These are phyloP conservation scores for Neofusicoccum cordaticola DNA, from an alignment of 2,329 filamentous ascomycete genomes.

Conservation along the genomic window DNA sequence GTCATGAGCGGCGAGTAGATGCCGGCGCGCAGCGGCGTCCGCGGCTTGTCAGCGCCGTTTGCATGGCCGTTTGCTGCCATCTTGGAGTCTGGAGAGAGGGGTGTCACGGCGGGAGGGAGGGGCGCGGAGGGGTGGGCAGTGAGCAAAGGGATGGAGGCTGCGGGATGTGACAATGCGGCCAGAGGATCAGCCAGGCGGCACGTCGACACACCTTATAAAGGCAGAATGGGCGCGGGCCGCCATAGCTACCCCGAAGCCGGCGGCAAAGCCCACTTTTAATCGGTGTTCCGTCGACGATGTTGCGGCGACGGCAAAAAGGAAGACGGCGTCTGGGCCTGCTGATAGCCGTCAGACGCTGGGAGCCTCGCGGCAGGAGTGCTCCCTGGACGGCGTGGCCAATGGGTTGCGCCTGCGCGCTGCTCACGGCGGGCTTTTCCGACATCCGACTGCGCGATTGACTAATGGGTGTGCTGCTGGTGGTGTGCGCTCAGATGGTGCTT, in stretches of 20 bases:
- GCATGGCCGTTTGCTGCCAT: slow-evolving; percentile 29
- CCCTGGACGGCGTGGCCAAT: not conserved
- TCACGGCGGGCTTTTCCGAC: not conserved
- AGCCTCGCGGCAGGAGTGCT: not conserved
- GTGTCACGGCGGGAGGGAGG: slow-evolving; percentile 17
- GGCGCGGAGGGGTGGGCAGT: not conserved
- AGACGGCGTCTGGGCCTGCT: slow-evolving; percentile 5
- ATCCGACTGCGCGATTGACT: not conserved
- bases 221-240: slow-evolving; percentile 18
- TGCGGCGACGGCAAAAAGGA: slow-evolving; percentile 4
- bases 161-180: not conserved
- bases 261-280: slow-evolving; percentile 28
- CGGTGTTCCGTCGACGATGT: slow-evolving; percentile 8
- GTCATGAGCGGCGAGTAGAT: slow-evolving; percentile 90
- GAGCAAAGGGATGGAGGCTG: not conserved
- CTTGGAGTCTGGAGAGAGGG: slow-evolving; percentile 20
- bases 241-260: slow-evolving; percentile 31
- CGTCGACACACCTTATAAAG: slow-evolving; percentile 17
- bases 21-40: slow-evolving; percentile 68
- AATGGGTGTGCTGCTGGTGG: slow-evolving; percentile 5
- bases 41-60: slow-evolving; percentile 33
- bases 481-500: not conserved
- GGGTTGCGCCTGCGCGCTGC: not conserved
- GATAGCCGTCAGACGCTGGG: not conserved
- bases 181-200: not conserved